phyloP scores from a whole-genome alignment of 768 basidiomycete genomes.

The Termitomyces bulborhizus region DNA sequence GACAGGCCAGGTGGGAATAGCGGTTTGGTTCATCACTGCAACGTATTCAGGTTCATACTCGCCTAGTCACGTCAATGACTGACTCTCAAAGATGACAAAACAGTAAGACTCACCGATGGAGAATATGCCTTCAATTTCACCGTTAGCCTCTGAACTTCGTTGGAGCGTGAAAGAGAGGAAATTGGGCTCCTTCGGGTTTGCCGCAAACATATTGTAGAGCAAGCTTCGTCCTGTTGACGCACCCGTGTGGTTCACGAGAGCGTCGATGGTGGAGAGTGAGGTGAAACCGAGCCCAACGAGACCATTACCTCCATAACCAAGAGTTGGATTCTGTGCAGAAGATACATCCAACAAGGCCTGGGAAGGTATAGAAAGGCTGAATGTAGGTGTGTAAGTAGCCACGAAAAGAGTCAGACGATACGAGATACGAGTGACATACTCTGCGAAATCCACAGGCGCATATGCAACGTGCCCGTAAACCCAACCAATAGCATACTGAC shows the following conservation, averaged over 20 bases:
- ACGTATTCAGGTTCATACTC: constrained; percentile 63
- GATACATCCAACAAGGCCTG: constrained; percentile 71
- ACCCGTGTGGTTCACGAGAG: constrained; percentile 48
- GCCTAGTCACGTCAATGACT: constrained; percentile 30
- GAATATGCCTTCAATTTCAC: constrained; percentile 61
- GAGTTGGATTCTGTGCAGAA: constrained; percentile 62
- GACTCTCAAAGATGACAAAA: background rate
- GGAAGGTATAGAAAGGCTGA: constrained; percentile 52
- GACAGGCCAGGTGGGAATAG: constrained; percentile 72
- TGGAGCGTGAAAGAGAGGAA: constrained; percentile 76
- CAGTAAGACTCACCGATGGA: constrained; percentile 49
- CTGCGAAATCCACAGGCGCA: constrained; percentile 62
- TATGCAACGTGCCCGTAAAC: constrained; percentile 60
- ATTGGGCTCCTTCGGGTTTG: constrained; percentile 67
- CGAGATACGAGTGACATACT: constrained; percentile 33
- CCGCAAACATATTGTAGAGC: constrained; percentile 69
- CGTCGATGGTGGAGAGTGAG: constrained; percentile 68
- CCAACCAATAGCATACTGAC: constrained; percentile 79
- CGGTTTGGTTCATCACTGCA: constrained; percentile 45
- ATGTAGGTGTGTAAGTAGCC: background rate
- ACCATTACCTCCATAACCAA: constrained; percentile 65
- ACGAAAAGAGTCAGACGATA: background rate
- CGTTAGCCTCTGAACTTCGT: constrained; percentile 43
- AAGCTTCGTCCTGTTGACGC: constrained; percentile 60
- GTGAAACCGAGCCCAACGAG: constrained; percentile 77